These are phyloP conservation scores for Tetradesmus lagerheimii DNA, from an alignment of 139 green algal genomes.

Conservation along the genomic window DNA sequence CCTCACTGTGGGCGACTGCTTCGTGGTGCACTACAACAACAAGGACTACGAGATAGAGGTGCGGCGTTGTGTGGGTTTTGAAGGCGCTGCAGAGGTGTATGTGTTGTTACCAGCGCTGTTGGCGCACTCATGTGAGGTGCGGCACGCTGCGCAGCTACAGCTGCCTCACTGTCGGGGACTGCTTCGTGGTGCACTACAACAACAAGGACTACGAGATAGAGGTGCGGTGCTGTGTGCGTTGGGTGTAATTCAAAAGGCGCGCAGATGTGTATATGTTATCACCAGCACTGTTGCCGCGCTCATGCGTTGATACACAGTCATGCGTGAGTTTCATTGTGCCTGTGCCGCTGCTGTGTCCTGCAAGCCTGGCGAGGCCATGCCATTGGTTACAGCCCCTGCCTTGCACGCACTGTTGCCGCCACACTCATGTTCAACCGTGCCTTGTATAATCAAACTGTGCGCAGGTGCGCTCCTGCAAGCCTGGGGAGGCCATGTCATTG, in stretches of 20 bases:
- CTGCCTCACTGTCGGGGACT: conserved; percentile 89
- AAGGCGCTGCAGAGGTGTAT: conserved; percentile 53
- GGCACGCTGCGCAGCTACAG: conserved; percentile 89
- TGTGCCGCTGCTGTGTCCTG: too few species aligned
- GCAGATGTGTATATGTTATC: too few species aligned
- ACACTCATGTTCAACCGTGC: too few species aligned
- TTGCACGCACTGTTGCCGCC: too few species aligned
- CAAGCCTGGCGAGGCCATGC: too few species aligned
- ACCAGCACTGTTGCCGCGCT: too few species aligned
- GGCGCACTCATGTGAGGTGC: too few species aligned
- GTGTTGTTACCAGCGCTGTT: conserved; percentile 97
- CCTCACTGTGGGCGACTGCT: conserved; percentile 87
- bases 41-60: conserved; percentile 93
- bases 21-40: conserved; percentile 97
- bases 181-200: conserved; percentile 97
- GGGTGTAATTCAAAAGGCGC: too few species aligned
- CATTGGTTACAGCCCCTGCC: too few species aligned
- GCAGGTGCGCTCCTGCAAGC: conserved; percentile 83
- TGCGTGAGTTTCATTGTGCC: too few species aligned
- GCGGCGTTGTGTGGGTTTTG: background rate
- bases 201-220: conserved; percentile 94
- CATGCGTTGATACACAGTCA: too few species aligned
- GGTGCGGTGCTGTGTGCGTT: too few species aligned
- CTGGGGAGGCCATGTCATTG: conserved; percentile 78
- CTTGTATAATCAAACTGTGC: background rate